These are phyloP conservation scores for Begonia masoniana DNA, from an alignment of 306 rosid species.

Conservation along the genomic window DNA sequence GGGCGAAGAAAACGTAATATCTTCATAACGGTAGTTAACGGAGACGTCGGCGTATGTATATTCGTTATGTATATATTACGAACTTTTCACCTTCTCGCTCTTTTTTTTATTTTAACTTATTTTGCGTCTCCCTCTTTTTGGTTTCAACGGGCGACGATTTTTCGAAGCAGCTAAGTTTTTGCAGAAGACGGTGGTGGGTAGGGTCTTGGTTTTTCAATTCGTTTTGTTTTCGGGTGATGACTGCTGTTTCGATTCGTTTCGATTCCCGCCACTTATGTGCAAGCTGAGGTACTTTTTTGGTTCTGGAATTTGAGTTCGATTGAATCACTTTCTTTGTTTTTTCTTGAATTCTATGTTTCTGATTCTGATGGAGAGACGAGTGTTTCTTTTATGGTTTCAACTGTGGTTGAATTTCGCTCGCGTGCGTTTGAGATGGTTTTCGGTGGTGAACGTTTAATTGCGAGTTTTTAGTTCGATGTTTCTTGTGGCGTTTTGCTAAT, in stretches of 20 bases:
- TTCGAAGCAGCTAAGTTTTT: slow-evolving; percentile 50
- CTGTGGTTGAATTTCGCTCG: background rate
- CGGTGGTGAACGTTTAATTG: slow-evolving; percentile 1
- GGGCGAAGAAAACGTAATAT: background rate
- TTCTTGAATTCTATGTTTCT: slow-evolving; percentile 6
- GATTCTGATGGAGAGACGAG: background rate
- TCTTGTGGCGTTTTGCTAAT: slow-evolving; percentile 6
- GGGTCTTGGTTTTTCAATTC: slow-evolving; percentile 22
- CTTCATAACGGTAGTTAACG: slow-evolving; percentile 54
- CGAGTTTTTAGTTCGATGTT: background rate
- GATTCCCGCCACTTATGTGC: slow-evolving; percentile 66
- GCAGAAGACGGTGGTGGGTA: slow-evolving; percentile 10
- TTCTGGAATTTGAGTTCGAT: slow-evolving; percentile 5
- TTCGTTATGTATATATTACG: slow-evolving; percentile 35
- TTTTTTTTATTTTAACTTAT: background rate
- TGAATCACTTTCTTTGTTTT: slow-evolving; percentile 8
- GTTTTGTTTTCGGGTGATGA: slow-evolving; percentile 8
- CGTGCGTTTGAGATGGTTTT: background rate
- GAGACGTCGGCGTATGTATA: slow-evolving; percentile 67
- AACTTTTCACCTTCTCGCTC: background rate
- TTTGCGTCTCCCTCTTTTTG: slow-evolving; percentile 16
- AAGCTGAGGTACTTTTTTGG: slow-evolving; percentile 38
- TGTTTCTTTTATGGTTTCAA: background rate
- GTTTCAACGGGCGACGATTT: slow-evolving; percentile 99
- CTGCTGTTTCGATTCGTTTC: slow-evolving; percentile 60